Base-by-base conservation (phyloP, 106 monocot genomes). In the Acanthochlamys bracteata region DNA sequence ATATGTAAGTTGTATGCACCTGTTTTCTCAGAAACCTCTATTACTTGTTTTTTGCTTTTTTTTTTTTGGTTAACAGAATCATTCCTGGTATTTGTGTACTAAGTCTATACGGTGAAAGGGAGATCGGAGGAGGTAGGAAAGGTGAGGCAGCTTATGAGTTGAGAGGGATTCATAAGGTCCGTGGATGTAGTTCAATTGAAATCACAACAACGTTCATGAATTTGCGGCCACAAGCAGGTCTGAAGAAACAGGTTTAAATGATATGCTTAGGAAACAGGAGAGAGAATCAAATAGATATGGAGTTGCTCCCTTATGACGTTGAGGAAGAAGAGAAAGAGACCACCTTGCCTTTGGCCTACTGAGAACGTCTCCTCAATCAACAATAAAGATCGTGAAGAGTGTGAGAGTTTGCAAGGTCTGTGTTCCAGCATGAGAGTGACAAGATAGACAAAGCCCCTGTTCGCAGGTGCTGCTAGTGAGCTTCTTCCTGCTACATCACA, bases 121-220 rank as follows among this genome's bases (percentile, higher is more conserved):
- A 69, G 59, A 41, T 88, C 83, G 88, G 51, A 24, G 15, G 78
- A 83, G n/a, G 77, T 78, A 11, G 80, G 60, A 7, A 43, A 70
- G 7, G 62, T 80, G 24, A 78, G 83, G 63, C 42, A 53, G 11
- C 27, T 70, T 65, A 80, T 80, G 83, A 75, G 59, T 39, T 39
- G 24, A 75, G 39, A 33, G 66, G 80, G 19, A 61, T 80, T 3
- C 55, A 47, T 39, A 88, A 78, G 24, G 66, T 54, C 0, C 69
- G 72, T 17, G 83, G 80, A 0, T 88, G 77, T 39, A 88, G 88
- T 25, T 83, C 74, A 20, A 57, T 88, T 11, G 80, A 80, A 45
- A 46, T 88, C 51, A 72, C 20, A 69, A 65, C 13, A 46, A 23
- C 22, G 57, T 80, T 10, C 61, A 76, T 21, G 75, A 79, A 65